phyloP scores from a whole-genome alignment of 139 green algal genomes.

The Spirogloea muscicola region DNA sequence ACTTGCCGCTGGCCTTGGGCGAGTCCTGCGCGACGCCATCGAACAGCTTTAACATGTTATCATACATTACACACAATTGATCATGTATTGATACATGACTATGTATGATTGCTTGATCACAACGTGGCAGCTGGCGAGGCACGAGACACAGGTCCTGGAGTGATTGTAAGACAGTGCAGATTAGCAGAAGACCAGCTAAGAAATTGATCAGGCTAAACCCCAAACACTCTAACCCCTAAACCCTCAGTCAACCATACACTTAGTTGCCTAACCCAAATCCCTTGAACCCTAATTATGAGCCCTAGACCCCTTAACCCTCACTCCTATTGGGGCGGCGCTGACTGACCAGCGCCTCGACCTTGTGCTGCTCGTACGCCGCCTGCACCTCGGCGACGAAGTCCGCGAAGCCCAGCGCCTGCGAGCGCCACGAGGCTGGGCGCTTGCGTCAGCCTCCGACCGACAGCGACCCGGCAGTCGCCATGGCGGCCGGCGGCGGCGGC shows the following conservation, averaged over 20 bases:
- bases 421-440: neutral
- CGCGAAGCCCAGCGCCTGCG: slow-evolving; percentile 35
- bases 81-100: no score
- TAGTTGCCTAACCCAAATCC: neutral
- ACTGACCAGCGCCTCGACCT: slow-evolving; percentile 37
- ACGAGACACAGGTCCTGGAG: no score
- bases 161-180: neutral
- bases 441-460: neutral
- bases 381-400: slow-evolving; percentile 42
- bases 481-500: neutral
- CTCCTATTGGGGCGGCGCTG: no score
- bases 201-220: neutral
- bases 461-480: neutral
- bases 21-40: slow-evolving; percentile 15
- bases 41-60: neutral
- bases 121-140: no score
- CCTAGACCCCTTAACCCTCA: no score
- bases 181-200: neutral
- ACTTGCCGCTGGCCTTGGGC: slow-evolving; percentile 15
- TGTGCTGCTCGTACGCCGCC: slow-evolving; percentile 50
- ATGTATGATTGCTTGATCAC: no score
- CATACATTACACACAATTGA: slow-evolving; percentile 2
- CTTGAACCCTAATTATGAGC: no score
- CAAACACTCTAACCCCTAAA: neutral
- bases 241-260: neutral